Evolutionary conservation across 495 filamentous ascomycete species (phyloP), one percentile per base, ranked within the genome.

Genomic region (Hyaloscypha bicolor): DNA sequence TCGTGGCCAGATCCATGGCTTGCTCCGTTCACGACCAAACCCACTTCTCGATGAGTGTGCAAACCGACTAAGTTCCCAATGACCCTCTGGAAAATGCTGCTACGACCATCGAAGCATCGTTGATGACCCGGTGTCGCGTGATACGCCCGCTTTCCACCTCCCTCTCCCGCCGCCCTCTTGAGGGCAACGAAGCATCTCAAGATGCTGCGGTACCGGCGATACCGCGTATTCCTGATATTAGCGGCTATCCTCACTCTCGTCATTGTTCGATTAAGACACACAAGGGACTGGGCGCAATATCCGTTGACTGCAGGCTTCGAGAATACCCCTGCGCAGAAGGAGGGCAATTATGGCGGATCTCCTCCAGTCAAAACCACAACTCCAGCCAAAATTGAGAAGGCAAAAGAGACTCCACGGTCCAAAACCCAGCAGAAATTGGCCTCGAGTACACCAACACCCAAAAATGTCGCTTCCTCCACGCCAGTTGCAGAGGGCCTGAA

Each of bases 191-290:
- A 67, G 32, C 19, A 29, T 42, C 21, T 67, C 65, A 37, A 59
- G 21, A 94, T 95, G 93, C 79, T 91, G 65, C 90, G 91, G 48
- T 76, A 91, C 69, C 88, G 93, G 60, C 84, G 92, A 77, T 94
- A 93, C 72, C 88, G 93, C 62, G 81, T 89, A 57, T 89, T 92
- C 67, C 74, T 93, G 57, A 77, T 91, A 70, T 89, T 91, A 73
- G 87, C 91, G 56, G 82, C 87, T 60, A 75, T 91, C 57, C 77
- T 88, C 59, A 76, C 89, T 33, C 77, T 93, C 53, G 78, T 87
- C 19, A 76, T 94, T 25, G 84, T 92, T 70, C 86, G 92, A 74
- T 89, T 91, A 31, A 64, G 45, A 16, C 65, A 37, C 57, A 71
- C 53, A 72, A 66, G 62, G 52, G 69, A 53, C 64, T 76, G 57